Evolutionary conservation across 306 rosid species (phyloP), one percentile per base, ranked within the genome.

Genomic region (Sphenostylis stenocarpa): DNA sequence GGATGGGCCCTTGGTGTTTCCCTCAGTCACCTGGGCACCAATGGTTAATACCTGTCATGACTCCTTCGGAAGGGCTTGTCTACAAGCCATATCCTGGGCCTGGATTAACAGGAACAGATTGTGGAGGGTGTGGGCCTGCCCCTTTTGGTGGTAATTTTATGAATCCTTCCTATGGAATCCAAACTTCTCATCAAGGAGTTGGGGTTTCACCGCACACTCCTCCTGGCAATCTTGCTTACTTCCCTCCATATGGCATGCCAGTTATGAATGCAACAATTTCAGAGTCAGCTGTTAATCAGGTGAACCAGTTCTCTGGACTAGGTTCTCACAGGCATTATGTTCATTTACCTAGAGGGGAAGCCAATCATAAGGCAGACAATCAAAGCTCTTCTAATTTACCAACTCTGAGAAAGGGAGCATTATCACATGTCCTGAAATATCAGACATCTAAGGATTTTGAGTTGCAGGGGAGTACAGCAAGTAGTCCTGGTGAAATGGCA

Each of bases 51-150:
- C 99, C 99, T 44, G 93, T 96, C 16, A 86, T 91, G 97, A 82
- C 96, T 72, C 91, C 97, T 44, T 83, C 97, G 12, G 99, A 96
- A 83, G 99, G 98, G 82, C 97, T 96, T 6, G 79, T 96, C 24
- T 96, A 89, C 84, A 95, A 95, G 91, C 99, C 99, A 20, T 96
- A 89, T 79, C 80, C 85, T 5, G 97, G 82, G 26, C 97, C 97
- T 45, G 96, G 87, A 80, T 85, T 79, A 65, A 39, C 82, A 10
- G 97, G 91, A 81, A 41, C 86, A 41, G 83, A 14, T 75, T 83
- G 78, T 82, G 97, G 90, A 82, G 93, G 92, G 79, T 78, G 63
- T 72, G 97, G 92, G 63, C 96, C 92, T 58, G 33, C 83, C 81
- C 83, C 93, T 31, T 23, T 84, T 63, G 58, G 86, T 4, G 85